Percentiles rank a stretch among this genome's conserved stretches.
phyloP scores from a whole-genome alignment of 805 yeast species.

The Myxozyma melibiosi region DNA sequence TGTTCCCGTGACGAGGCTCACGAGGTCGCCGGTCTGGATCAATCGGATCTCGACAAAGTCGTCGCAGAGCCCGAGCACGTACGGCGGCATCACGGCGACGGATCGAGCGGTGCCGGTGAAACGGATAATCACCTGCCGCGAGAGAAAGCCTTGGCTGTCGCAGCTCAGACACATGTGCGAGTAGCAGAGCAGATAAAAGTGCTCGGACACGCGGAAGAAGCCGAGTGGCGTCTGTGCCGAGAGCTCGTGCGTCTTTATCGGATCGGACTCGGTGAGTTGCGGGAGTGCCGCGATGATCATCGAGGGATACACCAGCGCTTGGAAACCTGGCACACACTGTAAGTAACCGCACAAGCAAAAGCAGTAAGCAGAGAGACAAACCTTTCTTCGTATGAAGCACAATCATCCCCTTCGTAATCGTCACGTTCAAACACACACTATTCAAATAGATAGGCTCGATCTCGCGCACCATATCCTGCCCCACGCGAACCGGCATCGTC shows the following conservation, averaged over 20 bases:
- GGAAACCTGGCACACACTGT: slow-evolving; percentile 1
- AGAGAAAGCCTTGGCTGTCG: slow-evolving; percentile 50
- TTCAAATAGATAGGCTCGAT: slow-evolving; percentile 53
- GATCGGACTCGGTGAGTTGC: neutral
- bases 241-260: neutral
- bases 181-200: slow-evolving; percentile 63
- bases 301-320: neutral
- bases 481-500: slow-evolving; percentile 1
- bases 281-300: neutral
- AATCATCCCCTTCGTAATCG: slow-evolving; percentile 65
- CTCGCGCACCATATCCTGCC: slow-evolving; percentile 47
- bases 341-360: neutral
- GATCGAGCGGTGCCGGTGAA: slow-evolving; percentile 43
- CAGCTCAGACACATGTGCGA: slow-evolving; percentile 70
- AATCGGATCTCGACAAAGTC: slow-evolving; percentile 73
- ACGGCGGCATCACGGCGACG: slow-evolving; percentile 51
- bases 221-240: slow-evolving; percentile 54
- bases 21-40: slow-evolving; percentile 48
- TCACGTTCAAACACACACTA: slow-evolving; percentile 60
- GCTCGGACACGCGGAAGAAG: slow-evolving; percentile 61
- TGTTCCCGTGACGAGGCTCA: slow-evolving; percentile 73
- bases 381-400: slow-evolving; percentile 69
- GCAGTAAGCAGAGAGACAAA: neutral
- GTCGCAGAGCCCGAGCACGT: slow-evolving; percentile 57
- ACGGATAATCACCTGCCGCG: slow-evolving; percentile 48